phyloP scores from a whole-genome alignment of 192 early-diverging fungal genomes.

The Coemansia sp. region DNA sequence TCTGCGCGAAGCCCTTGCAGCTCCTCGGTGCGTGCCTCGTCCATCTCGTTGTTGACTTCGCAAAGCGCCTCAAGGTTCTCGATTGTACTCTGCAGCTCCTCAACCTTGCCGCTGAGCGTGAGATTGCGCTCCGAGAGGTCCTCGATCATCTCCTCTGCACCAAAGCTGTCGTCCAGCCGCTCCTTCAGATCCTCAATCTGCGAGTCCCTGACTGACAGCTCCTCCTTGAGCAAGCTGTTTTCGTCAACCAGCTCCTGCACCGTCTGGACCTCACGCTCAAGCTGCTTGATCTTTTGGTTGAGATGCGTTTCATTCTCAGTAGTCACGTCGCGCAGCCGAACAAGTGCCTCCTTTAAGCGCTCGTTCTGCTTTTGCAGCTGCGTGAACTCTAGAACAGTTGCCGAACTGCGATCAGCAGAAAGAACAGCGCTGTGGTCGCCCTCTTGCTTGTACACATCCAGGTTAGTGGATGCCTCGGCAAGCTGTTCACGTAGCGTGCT shows the following conservation, averaged over 20 bases:
- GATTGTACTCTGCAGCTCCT: slow-evolving; percentile 72
- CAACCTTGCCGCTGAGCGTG: slow-evolving; percentile 65
- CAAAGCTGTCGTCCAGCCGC: slow-evolving; percentile 76
- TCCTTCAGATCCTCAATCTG: slow-evolving; percentile 83
- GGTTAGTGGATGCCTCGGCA: slow-evolving; percentile 70
- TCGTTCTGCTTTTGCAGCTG: slow-evolving; percentile 84
- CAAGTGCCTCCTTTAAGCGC: slow-evolving; percentile 82
- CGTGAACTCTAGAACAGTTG: slow-evolving; percentile 54
- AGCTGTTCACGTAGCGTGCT: slow-evolving; percentile 73
- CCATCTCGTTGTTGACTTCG: slow-evolving; percentile 89
- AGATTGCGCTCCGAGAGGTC: slow-evolving; percentile 84
- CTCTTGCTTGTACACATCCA: slow-evolving; percentile 53
- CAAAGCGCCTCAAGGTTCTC: slow-evolving; percentile 90
- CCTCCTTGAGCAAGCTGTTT: slow-evolving; percentile 45
- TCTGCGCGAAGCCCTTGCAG: slow-evolving; percentile 84
- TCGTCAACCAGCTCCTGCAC: slow-evolving; percentile 61
- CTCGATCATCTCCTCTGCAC: slow-evolving; percentile 83
- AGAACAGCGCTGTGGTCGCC: slow-evolving; percentile 8
- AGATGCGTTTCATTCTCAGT: slow-evolving; percentile 70
- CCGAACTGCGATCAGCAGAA: slow-evolving; percentile 1
- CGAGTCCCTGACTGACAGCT: slow-evolving; percentile 63
- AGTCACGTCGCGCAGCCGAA: slow-evolving; percentile 79
- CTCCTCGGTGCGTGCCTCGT: slow-evolving; percentile 88
- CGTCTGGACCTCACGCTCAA: slow-evolving; percentile 69
- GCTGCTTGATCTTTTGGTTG: slow-evolving; percentile 59